Evolutionary conservation across 2,329 filamentous ascomycete genomes (phyloP).

Genomic region (Talaromyces verruculosus): DNA sequence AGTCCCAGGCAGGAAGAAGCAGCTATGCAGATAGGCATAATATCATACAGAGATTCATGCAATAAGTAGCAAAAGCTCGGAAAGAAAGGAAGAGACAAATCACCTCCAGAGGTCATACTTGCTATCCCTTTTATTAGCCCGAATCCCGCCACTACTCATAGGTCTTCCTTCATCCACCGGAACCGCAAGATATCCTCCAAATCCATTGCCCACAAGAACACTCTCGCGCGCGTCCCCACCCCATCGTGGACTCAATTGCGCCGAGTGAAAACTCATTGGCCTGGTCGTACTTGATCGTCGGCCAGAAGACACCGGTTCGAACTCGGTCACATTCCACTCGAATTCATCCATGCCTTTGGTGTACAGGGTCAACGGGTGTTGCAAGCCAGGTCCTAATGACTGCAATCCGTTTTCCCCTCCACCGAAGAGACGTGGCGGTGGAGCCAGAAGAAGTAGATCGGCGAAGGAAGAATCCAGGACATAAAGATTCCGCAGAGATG

Average conservation of each 20-base stretch:
- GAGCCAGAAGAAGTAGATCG: slow-evolving; percentile 72
- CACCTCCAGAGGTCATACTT: slow-evolving; percentile 43
- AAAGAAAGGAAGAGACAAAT: neutral
- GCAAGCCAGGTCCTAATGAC: slow-evolving; percentile 40
- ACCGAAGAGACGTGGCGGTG: slow-evolving; percentile 59
- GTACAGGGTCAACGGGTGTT: slow-evolving; percentile 62
- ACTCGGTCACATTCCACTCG: slow-evolving; percentile 66
- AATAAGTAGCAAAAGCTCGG: neutral
- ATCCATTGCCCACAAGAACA: slow-evolving; percentile 66
- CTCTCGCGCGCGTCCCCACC: slow-evolving; percentile 60
- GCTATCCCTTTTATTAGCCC: slow-evolving; percentile 32
- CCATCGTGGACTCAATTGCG: slow-evolving; percentile 56
- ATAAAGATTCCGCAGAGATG: slow-evolving; percentile 72
- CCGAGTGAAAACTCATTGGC: slow-evolving; percentile 49
- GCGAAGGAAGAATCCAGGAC: slow-evolving; percentile 83
- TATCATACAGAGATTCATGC: neutral
- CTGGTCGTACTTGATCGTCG: slow-evolving; percentile 42
- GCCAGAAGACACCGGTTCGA: slow-evolving; percentile 49
- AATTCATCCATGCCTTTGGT: slow-evolving; percentile 66
- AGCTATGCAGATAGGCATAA: neutral
- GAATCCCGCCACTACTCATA: slow-evolving; percentile 34
- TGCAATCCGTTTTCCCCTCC: slow-evolving; percentile 33
- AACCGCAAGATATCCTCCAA: slow-evolving; percentile 66
- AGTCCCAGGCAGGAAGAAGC: neutral
- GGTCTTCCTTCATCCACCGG: slow-evolving; percentile 52